Conservation (phyloP, 257 asterid species). For the Linaria vulgaris region DNA sequence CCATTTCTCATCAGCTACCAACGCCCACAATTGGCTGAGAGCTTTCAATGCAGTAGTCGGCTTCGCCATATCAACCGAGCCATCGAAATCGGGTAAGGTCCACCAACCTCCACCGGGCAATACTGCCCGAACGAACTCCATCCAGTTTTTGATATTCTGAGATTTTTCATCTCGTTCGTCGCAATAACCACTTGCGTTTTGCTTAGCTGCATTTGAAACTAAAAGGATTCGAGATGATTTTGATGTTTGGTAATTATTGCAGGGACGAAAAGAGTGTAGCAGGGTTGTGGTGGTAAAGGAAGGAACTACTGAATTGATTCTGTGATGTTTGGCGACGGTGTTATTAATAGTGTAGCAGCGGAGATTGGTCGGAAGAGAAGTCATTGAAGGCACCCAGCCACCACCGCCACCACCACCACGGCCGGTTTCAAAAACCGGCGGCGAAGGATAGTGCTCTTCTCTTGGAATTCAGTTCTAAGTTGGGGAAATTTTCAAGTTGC, state of each 20-base stretch:
- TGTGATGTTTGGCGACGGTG: conserved; percentile 16
- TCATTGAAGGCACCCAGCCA: conserved; percentile 33
- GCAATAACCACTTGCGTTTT: conserved; percentile 9
- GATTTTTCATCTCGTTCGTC: conserved; percentile 24
- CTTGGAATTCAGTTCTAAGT: neutral
- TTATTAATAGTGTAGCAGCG: neutral
- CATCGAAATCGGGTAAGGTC: conserved; percentile 28
- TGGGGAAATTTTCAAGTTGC: too few relatives aligned
- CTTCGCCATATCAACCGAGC: conserved; percentile 21
- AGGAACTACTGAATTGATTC: conserved; percentile 20
- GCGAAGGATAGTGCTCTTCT: too few relatives aligned
- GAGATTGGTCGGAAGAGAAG: conserved; percentile 21
- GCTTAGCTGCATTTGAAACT: conserved; percentile 22
- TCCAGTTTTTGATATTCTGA: conserved; percentile 28
- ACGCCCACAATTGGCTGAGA: conserved; percentile 41
- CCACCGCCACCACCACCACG: too few relatives aligned
- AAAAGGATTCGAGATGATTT: neutral
- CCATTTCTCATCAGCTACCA: conserved; percentile 48
- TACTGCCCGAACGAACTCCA: conserved; percentile 20
- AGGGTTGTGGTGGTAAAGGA: conserved; percentile 11
- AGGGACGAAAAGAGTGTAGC: conserved; percentile 14
- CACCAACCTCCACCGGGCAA: conserved; percentile 52
- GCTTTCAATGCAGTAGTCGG: conserved; percentile 38
- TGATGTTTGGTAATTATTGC: neutral
- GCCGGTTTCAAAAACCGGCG: too few relatives aligned